These are phyloP conservation scores for Stellera chamaejasme DNA, from an alignment of 345 rosid species.

Conservation along the genomic window DNA sequence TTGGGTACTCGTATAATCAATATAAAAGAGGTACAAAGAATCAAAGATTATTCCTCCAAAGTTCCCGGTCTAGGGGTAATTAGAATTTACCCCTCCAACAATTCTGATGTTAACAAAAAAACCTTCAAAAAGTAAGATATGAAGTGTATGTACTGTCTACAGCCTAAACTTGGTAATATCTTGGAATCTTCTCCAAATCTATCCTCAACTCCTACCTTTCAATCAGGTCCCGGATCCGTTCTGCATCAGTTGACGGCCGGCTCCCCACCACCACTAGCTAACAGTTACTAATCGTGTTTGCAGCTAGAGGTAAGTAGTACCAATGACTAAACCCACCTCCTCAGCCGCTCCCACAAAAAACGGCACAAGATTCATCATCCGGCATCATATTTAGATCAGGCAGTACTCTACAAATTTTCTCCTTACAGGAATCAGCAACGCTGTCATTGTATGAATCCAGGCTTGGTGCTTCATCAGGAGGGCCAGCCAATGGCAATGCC, in stretches of 20 bases:
- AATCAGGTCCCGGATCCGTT: not conserved
- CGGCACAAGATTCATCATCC: slow-evolving; percentile 37
- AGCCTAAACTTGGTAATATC: slow-evolving; percentile 6
- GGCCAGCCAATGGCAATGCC: not conserved
- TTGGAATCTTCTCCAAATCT: slow-evolving; percentile 2
- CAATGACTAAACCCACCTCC: not conserved
- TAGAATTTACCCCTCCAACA: slow-evolving; percentile 33
- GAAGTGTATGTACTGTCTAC: slow-evolving; percentile 4
- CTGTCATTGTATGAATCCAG: slow-evolving; percentile 18
- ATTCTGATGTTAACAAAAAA: slow-evolving; percentile 9
- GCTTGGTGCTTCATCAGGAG: slow-evolving; percentile 6
- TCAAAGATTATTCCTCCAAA: slow-evolving; percentile 20
- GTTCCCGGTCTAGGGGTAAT: slow-evolving; percentile 17
- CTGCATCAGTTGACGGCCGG: not conserved
- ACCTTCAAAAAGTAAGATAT: slow-evolving; percentile 10
- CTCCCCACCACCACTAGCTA: not conserved
- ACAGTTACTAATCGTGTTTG: not conserved
- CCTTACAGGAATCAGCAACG: slow-evolving; percentile 7
- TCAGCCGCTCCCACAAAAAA: slow-evolving; percentile 30
- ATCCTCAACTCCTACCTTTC: not conserved
- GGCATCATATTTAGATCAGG: slow-evolving; percentile 82
- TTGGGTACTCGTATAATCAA: too few relatives aligned
- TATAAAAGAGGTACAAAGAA: slow-evolving; percentile 18
- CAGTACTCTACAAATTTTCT: slow-evolving; percentile 26
- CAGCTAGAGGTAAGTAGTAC: not conserved